Percentiles rank a stretch among this genome's conserved stretches.
These are phyloP conservation scores for Colletotrichum ledebouriae DNA, from an alignment of 2,329 filamentous ascomycete species.

Conservation along the genomic window DNA sequence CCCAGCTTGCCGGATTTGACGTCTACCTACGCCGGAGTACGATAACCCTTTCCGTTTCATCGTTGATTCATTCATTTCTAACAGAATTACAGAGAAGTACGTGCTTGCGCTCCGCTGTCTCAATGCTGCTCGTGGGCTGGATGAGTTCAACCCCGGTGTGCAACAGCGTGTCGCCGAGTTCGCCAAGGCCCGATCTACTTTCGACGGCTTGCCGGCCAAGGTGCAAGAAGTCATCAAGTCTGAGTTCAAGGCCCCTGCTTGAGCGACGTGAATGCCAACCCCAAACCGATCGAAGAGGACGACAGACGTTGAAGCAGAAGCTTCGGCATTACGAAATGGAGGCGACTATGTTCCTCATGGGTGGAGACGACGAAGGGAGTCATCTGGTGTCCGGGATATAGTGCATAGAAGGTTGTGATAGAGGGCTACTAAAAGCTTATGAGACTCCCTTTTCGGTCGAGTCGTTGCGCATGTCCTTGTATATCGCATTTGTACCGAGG, in stretches of 20 bases:
- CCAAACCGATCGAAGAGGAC: not conserved
- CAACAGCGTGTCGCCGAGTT: constrained; percentile 82
- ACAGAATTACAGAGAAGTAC: constrained; percentile 76
- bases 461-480: not conserved
- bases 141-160: constrained; percentile 77
- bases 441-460: constrained; percentile 31
- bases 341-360: constrained; percentile 44
- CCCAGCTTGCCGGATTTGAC: constrained; percentile 89
- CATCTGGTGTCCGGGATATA: constrained; percentile 21
- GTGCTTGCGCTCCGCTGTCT: constrained; percentile 90
- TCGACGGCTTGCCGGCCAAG: constrained; percentile 73
- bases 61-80: constrained; percentile 46
- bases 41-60: constrained; percentile 49
- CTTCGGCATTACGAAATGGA: not conserved
- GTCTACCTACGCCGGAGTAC: constrained; percentile 87
- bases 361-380: constrained; percentile 63
- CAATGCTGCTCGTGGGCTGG: constrained; percentile 77
- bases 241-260: constrained; percentile 65
- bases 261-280: not conserved
- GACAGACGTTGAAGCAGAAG: not conserved
- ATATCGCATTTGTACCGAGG: constrained; percentile 5
- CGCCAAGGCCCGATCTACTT: constrained; percentile 69
- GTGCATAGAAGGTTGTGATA: constrained; percentile 41
- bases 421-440: constrained; percentile 39
- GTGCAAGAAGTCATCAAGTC: constrained; percentile 77